Evolutionary conservation across 352 stramenopile species (phyloP), one percentile per base, ranked within the genome.

Genomic region (Phytophthora sp.): DNA sequence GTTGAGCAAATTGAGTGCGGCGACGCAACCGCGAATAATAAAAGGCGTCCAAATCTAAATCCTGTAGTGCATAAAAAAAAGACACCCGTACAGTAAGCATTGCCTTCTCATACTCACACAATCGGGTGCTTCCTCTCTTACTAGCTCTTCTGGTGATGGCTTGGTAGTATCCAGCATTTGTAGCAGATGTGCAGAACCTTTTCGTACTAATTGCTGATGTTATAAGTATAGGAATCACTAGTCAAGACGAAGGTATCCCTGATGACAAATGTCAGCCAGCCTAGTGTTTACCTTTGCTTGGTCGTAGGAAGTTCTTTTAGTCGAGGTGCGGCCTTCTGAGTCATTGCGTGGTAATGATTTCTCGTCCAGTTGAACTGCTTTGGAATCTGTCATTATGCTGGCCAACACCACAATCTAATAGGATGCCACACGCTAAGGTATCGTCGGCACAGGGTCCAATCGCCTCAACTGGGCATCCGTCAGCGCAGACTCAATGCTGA

Each of bases 1-100:
- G 67, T 20, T 88, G 62, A 7, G 77, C 66, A 46, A 86, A 69
- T 35, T 82, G 74, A 17, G 81, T 87, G 8, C 81, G 76, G 12
- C 76, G 74, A 11, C 78, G 76, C 38, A 82, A 58, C 20, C 78
- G 73, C 18, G 72, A 77, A 20, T 76, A 67, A 56, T 90, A 87
- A 39, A 87, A 90, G 4, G 54, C 44, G 44, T 90, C 81, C 15
- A 87, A 56, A 38, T 88, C 77, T 24, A 89, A 65, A 53, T 86
- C 64, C 80, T 89, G 24, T 0, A 66, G 10, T 2, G 41, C 23
- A 48, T 10, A n/a, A n/a, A n/a, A n/a, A n/a, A n/a, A n/a, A n/a
- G n/a, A n/a, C n/a, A n/a, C n/a, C n/a, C n/a, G n/a, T n/a, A n/a
- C n/a, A n/a, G n/a, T n/a, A n/a, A n/a, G n/a, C n/a, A n/a, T n/a